Base-by-base conservation (phyloP, 495 filamentous ascomycete species). In the Cryomyces minteri region DNA sequence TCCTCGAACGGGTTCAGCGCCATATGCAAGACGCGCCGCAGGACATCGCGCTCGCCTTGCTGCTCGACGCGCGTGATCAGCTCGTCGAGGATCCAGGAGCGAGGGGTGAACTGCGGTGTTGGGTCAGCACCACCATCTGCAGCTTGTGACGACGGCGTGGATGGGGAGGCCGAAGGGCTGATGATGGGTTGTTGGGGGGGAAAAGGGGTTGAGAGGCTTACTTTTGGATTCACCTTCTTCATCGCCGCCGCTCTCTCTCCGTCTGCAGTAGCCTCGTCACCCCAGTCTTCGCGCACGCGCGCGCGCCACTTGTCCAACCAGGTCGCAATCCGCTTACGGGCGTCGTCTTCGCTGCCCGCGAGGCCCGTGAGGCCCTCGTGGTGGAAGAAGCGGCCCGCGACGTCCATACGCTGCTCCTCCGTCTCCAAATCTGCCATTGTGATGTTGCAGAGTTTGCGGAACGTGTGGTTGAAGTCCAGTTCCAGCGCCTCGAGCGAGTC, bases 41-140 rank as follows among this genome's bases (percentile, higher is more conserved):
- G 60, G 12, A 98, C 74, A 1, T 82, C 78, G 43, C 84, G 68
- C 51, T 96, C 87, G 12, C 81, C 79, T 29, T 78, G 72, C 54
- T 82, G 79, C 61, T 96, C 88, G 4, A 95, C 88, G 10, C 81
- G 69, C 33, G 77, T 71, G 50, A 98, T 95, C 5, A 96, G 52
- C 62, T 96, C 90, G 60, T 96, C 88, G 6, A 98, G 67, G 43
- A 98, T 74, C 90, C 92, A 98, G 18, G 76, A 75, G 32, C 85
- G 69, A 0, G 92, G 85, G 1, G 93, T 62, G 52, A 96, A 96
- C 58, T 74, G 37, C 29, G 14, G 29, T 9, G 18, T 25, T 25
- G 18, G 7, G 30, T 31, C 11, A 18, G 31, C 12, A 31, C 41
- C n/a, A 44, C 40, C 33, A 39, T 5, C 5, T 25, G 9, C 28